Evolutionary conservation across 1,284 basidiomycete genomes (phyloP), one percentile per base, ranked within the genome.

Genomic region (Cryptococcus sp.): DNA sequence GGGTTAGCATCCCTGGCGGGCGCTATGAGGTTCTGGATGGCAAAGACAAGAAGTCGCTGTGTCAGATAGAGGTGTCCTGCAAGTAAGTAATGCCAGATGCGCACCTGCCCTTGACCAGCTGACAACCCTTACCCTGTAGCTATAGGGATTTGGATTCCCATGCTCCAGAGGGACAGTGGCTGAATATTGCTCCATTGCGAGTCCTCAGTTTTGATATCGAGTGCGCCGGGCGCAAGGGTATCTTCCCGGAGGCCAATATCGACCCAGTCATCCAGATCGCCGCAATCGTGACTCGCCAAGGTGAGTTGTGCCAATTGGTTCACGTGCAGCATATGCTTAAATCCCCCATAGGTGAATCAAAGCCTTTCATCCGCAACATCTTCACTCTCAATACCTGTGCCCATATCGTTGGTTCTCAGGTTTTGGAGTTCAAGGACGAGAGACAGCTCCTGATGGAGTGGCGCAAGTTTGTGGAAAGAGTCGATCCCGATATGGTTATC

Each of bases 201-300:
- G 88, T 96, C 62, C 82, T 97, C 24, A 94, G 91, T 67, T 97
- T 97, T 66, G 93, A 97, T 83, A 96, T 97, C 65, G 93, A 97
- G 76, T 97, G 93, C 77, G 94, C 93, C 0, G 93, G 93, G 24
- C 82, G 94, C 20, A 96, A 96, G 69, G 93, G 93, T 45, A 88
- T 96, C 63, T 97, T 97, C 70, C 93, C 93, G 0, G 94, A 97
- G 71, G 82, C 93, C 2, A 80, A 86, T 15, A 77, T 83, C 23
- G 93, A 97, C 72, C 93, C 93, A 3, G 91, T 97, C 56, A 97
- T 97, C 67, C 93, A 97, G 69, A 96, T 97, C 56, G 93, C 93
- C 1, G 94, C 91, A 71, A 96, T 97, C 93, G 93, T 97, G 1
- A 96, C 92, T 33, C 82, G 87, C 2, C 94, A 97, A 82, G 92